Evolutionary conservation across 306 rosid genomes (phyloP).

Genomic region (apple (Malus domestica)): ASM211411v1 NC_041796.1:18709001-18709500

Average conservation of each 20-base stretch:
- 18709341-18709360: too few species aligned
- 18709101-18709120: neutral
- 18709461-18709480: constrained; percentile 2
- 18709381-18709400: neutral
- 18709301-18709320: neutral
- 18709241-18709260: constrained; percentile 3
- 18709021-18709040: neutral
- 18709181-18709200: constrained; percentile 99
- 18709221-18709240: constrained; percentile 90
- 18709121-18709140: neutral
- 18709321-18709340: constrained; percentile 9
- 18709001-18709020: neutral
- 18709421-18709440: neutral
- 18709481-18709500: constrained; percentile 60
- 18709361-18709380: too few species aligned
- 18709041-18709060: neutral
- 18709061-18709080: neutral
- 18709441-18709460: neutral
- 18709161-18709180: constrained; percentile 99
- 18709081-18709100: neutral
- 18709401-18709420: neutral
- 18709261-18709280: constrained; percentile 10
- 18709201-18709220: constrained; percentile 96
- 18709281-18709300: neutral
- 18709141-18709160: constrained; percentile 50